phyloP scores from a whole-genome alignment of 2,329 filamentous ascomycete genomes.

The Fusarium sp. region DNA sequence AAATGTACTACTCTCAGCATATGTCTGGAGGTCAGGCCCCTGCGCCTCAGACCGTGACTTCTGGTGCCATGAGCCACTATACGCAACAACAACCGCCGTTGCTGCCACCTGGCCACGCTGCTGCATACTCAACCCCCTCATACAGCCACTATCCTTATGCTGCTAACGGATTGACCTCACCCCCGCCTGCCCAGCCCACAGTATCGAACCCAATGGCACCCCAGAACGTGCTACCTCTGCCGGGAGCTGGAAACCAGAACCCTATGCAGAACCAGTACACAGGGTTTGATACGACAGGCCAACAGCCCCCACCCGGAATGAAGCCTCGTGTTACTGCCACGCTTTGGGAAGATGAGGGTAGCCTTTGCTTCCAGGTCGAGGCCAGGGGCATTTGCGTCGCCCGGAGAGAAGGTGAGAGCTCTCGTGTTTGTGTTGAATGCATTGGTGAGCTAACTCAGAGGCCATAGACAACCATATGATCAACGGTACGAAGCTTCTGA shows the following conservation, averaged over 20 bases:
- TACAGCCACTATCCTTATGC: conserved; percentile 79
- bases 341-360: conserved; percentile 98
- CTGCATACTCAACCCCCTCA: conserved; percentile 73
- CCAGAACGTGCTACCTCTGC: conserved; percentile 76
- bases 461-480: conserved; percentile 95
- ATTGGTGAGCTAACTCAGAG: conserved; percentile 9
- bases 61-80: conserved; percentile 80
- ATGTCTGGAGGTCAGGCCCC: conserved; percentile 83
- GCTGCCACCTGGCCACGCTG: conserved; percentile 75
- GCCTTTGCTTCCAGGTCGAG: conserved; percentile 97
- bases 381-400: conserved; percentile 96
- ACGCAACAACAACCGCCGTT: conserved; percentile 81
- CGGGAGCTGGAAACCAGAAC: conserved; percentile 65
- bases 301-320: conserved; percentile 91
- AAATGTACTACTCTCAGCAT: conserved; percentile 88
- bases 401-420: conserved; percentile 81
- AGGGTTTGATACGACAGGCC: conserved; percentile 85
- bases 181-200: conserved; percentile 74
- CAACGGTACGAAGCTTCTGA: conserved; percentile 96
- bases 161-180: conserved; percentile 81
- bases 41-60: conserved; percentile 81
- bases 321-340: conserved; percentile 97
- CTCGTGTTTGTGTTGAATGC: not conserved
- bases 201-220: conserved; percentile 76
- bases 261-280: conserved; percentile 68